Percentiles rank a stretch among this genome's conserved stretches.
Conservation (phyloP, 345 rosid genomes). For the Crucihimalaya himalaica region DNA sequence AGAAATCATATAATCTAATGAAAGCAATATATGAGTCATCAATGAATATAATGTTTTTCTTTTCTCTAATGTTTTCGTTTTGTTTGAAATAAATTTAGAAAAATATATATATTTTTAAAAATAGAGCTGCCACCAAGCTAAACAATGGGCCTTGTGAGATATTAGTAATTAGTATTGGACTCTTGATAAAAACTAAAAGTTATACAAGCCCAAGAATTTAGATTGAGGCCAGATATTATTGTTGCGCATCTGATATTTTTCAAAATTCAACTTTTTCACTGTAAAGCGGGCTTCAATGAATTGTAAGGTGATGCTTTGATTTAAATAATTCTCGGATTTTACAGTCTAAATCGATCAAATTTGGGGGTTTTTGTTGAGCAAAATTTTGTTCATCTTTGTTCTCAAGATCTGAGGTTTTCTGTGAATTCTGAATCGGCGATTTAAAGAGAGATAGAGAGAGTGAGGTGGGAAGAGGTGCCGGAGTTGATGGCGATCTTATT, state of each 20-base stretch:
- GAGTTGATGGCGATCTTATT: constrained; percentile 74
- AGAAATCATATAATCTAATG: background rate
- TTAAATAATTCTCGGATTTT: constrained; percentile 9
- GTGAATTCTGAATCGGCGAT: constrained; percentile 4
- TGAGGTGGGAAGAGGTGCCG: background rate
- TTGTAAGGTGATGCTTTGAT: constrained; percentile 10
- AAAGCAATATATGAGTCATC: background rate
- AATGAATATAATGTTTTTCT: background rate
- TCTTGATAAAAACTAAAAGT: background rate
- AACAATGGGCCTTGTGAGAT: background rate
- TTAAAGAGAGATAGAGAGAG: background rate
- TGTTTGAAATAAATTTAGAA: too few species aligned
- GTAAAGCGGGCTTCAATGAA: constrained; percentile 36
- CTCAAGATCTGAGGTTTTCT: constrained; percentile 25
- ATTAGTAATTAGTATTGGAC: constrained; percentile 9
- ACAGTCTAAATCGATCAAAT: background rate
- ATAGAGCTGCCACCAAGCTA: background rate
- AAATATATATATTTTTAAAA: too few species aligned
- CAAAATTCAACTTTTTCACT: constrained; percentile 8
- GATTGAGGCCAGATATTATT: background rate
- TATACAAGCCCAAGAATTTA: background rate
- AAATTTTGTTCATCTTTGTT: background rate
- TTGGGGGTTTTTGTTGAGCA: background rate
- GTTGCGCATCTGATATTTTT: constrained; percentile 20
- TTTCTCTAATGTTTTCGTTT: background rate